Base-by-base conservation (phyloP, 2,329 filamentous ascomycete genomes). In the Diaporthe sp. region DNA sequence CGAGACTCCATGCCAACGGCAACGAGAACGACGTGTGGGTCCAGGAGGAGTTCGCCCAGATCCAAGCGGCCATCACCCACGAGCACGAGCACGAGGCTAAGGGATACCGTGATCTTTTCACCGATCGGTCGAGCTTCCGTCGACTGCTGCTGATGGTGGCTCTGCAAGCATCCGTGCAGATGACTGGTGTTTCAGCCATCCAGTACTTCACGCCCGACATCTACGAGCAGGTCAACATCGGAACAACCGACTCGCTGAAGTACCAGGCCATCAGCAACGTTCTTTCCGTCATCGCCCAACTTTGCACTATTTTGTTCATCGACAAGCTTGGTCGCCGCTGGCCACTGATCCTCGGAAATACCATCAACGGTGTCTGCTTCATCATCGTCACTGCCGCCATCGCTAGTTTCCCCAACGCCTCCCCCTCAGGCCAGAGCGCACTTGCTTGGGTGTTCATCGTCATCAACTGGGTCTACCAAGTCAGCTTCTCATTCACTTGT, bases 161-260 rank as follows among this genome's bases (percentile, higher is more conserved):
- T 19, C 25, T 69, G 42, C 72, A 73, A 19, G 72, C 72, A 7
- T 67, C 57, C 3, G 38, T 50, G 40, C 72, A 73, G 35, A 73
- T 73, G 72, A 73, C 72, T 3, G 72, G 72, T 28, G 61, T 73
- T 15, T 58, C 50, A 3, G 72, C 72, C 5, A 70, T 73, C 30
- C 72, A 73, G 54, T 73, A 73, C 55, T 70, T 69, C 30, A 69
- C 61, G 3, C 61, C 64, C 1, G 45, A 57, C 12, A 69, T 73
- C n/a, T 73, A 70, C 52, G 17, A 64, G 52, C 72, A 73, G 30
- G 67, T 73, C 28, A 67, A 67, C 19, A 73, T 73, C 3, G 45
- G 50, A 9, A 60, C 61, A 17, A 52, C 61, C 1, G 47, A 50
- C 4, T 70, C 72, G 17, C 42, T 73, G 28, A 67, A 58, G 64